These are phyloP conservation scores for Lactarius deliciosus DNA, from an alignment of 768 basidiomycete species.

Conservation along the genomic window DNA sequence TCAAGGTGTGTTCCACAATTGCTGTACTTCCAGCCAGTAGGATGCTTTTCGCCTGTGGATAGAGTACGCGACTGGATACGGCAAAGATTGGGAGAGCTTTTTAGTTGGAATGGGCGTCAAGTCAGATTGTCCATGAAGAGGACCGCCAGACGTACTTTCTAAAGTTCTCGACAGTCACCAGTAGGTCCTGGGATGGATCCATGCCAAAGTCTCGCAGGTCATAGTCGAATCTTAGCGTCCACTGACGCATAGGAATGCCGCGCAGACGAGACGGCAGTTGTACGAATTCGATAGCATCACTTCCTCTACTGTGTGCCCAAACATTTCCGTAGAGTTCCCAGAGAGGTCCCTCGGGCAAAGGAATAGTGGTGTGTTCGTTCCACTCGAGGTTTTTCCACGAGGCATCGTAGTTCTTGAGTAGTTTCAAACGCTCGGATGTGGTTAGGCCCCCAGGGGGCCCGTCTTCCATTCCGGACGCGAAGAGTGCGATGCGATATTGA, in stretches of 20 bases:
- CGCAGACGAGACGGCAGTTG: conserved; percentile 29
- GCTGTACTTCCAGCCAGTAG: conserved; percentile 7
- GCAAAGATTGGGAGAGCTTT: conserved; percentile 9
- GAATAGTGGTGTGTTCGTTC: conserved; percentile 1
- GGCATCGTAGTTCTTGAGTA: conserved; percentile 14
- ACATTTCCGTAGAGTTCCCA: conserved; percentile 30
- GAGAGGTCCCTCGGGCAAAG: neutral
- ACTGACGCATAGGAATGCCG: conserved; percentile 23
- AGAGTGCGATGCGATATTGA: conserved; percentile 24
- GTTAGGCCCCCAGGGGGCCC: conserved; percentile 12
- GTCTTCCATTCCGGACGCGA: conserved; percentile 20
- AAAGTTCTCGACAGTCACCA: conserved; percentile 27
- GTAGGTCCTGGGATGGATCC: conserved; percentile 28
- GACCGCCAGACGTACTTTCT: conserved; percentile 33
- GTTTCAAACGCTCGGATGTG: conserved; percentile 12
- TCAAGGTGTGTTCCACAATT: conserved; percentile 19
- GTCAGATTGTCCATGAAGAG: neutral
- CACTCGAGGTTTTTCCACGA: conserved; percentile 25
- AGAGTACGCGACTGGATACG: conserved; percentile 16
- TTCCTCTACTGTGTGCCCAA: conserved; percentile 20
- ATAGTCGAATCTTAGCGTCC: conserved; percentile 21
- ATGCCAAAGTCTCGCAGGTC: conserved; percentile 26
- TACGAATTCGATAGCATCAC: conserved; percentile 2
- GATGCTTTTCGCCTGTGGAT: conserved; percentile 21
- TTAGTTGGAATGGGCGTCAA: neutral